Base-by-base conservation (phyloP, 352 stramenopile species). In the Pythium coloratum region DNA sequence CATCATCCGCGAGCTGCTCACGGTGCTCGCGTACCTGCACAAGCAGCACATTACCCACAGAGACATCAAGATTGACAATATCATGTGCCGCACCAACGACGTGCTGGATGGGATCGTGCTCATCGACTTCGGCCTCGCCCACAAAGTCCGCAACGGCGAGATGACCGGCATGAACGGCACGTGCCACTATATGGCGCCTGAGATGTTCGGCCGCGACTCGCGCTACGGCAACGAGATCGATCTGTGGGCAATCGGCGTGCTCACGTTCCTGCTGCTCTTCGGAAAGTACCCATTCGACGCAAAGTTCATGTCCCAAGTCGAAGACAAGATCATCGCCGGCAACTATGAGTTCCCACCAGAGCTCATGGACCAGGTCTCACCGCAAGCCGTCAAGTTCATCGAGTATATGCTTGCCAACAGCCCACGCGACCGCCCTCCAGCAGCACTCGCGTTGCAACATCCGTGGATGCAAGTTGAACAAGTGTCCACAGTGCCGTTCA, bases 81-180 rank as follows among this genome's bases (percentile, higher is more conserved):
- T 95, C n/a, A 55, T 95, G 59, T 84, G 83, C 67, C 86, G 84
- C 64, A 79, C 73, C 0, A 26, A 59, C 2, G 59, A 84, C 54
- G 38, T 88, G 7, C 66, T 64, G 16, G 73, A 81, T 32, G 82
- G 85, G 46, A 75, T 91, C 32, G 47, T 91, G 66, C 75, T 95
- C 14, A 89, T 95, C 34, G 87, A 95, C 62, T 95, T 95, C 78
- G 87, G 87, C 2, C 73, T 95, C 40, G 84, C 87, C 20, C 81
- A 95, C 62, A 69, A 77, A 38, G 75, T 75, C 20, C 81, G 66
- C 18, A 64, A 79, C 9, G 76, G 77, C 30, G 59, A 44, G 9
- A 91, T 93, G 82, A 79, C 62, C 2, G 87, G 87, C 28, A 92
- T 95, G 81, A 92, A 91, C 67, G 87, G 87, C 57, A 93, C 87